Conservation (phyloP, 495 filamentous ascomycete genomes). For the Daldinia vernicosa region DNA sequence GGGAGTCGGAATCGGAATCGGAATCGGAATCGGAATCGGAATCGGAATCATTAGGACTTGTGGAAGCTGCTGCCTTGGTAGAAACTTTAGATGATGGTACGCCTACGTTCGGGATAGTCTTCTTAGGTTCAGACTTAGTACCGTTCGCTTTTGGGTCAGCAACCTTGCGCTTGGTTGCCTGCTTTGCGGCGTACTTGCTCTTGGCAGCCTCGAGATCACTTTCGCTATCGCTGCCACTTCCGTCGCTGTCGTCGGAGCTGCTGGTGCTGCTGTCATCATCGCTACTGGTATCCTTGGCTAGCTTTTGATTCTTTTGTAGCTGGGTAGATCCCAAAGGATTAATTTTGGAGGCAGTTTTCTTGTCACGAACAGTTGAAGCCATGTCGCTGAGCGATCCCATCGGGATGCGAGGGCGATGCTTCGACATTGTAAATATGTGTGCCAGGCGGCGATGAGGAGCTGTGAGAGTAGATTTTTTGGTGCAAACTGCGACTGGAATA, state of each 20-base stretch:
- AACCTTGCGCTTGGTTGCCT: conserved; percentile 36
- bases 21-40: conserved; percentile 37
- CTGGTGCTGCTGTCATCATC: conserved; percentile 30
- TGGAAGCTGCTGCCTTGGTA: conserved; percentile 18
- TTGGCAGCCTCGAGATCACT: conserved; percentile 36
- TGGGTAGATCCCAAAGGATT: conserved; percentile 15
- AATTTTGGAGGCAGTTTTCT: conserved; percentile 21
- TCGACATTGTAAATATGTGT: conserved; percentile 28
- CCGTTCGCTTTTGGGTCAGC: conserved; percentile 28
- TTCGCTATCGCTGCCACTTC: conserved; percentile 42
- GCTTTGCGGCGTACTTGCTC: conserved; percentile 40
- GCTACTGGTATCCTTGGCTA: conserved; percentile 36
- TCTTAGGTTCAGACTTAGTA: conserved; percentile 19
- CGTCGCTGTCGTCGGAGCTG: conserved; percentile 28
- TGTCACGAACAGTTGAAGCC: conserved; percentile 14
- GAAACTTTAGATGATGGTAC: not conserved
- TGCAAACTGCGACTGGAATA: not conserved
- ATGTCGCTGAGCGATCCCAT: conserved; percentile 23
- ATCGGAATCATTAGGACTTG: conserved; percentile 26
- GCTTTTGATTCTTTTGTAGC: conserved; percentile 35
- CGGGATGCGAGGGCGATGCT: conserved; percentile 12
- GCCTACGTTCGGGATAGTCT: conserved; percentile 7
- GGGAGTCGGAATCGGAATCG: conserved; percentile 37
- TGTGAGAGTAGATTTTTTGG: not conserved
- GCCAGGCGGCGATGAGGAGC: not conserved